A percentile compares a stretch with the other conserved stretches of the same genome.
Evolutionary conservation across 306 rosid genomes (phyloP).

Genomic region (Vachellia collinsii): DNA sequence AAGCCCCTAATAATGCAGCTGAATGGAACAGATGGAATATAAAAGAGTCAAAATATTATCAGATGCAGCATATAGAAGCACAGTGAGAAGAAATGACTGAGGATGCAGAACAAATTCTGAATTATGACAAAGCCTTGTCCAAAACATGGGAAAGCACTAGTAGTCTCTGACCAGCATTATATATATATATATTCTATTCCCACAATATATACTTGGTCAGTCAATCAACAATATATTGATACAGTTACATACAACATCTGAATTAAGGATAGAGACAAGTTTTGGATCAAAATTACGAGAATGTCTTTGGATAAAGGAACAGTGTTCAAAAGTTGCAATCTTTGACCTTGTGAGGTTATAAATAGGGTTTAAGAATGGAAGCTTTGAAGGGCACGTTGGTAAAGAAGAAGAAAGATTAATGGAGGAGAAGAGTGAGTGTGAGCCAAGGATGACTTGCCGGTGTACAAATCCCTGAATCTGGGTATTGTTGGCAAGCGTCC

Average conservation of each 20-base stretch:
- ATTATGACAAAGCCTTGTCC: constrained; percentile 31
- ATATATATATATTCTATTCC: constrained; percentile 42
- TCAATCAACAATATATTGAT: constrained; percentile 13
- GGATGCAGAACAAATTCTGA: constrained; percentile 37
- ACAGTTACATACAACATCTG: not conserved
- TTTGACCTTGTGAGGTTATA: constrained; percentile 39
- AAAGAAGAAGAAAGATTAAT: too few species aligned
- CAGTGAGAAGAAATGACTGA: not conserved
- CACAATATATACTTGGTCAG: constrained; percentile 17
- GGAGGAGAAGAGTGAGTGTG: constrained; percentile 45
- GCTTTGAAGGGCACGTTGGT: too few species aligned
- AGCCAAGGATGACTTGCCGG: constrained; percentile 66
- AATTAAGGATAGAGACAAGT: not conserved
- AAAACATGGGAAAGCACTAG: constrained; percentile 29
- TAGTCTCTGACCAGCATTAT: not conserved
- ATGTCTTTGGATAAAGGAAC: constrained; percentile 5
- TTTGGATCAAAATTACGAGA: not conserved
- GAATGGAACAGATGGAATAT: not conserved
- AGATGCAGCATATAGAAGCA: not conserved
- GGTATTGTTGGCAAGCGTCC: constrained; percentile 33
- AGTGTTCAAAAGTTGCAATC: not conserved
- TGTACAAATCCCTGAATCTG: not conserved
- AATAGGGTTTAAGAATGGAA: not conserved
- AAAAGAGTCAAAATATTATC: constrained; percentile 28
- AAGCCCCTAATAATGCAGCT: not conserved